phyloP scores from a whole-genome alignment of 176 grass and related monocot genomes.

The Oryza coarctata region DNA sequence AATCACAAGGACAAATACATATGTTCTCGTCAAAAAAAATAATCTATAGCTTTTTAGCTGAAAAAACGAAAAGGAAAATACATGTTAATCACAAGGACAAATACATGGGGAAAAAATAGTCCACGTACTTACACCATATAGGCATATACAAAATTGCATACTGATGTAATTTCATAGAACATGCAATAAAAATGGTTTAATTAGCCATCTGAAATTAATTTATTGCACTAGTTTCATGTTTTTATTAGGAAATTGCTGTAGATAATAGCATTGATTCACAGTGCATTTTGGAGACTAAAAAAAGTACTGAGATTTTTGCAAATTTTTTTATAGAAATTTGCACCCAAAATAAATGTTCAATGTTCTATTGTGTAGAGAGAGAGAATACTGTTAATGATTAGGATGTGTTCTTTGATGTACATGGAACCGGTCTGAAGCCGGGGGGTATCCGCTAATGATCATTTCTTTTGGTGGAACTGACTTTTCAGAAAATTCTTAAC shows the following conservation, averaged over 20 bases:
- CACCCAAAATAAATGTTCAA: background rate
- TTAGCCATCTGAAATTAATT: background rate
- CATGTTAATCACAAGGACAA: constrained; percentile 17
- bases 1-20: too few species aligned
- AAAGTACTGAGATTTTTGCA: background rate
- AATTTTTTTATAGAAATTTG: background rate
- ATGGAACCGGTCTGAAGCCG: constrained; percentile 28
- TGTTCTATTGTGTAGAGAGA: background rate
- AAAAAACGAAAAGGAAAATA: background rate
- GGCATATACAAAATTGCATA: background rate
- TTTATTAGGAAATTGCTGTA: too few species aligned
- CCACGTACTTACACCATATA: background rate
- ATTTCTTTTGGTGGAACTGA: background rate
- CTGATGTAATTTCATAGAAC: background rate
- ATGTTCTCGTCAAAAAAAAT: too few species aligned
- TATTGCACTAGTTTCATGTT: background rate
- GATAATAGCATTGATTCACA: too few species aligned
- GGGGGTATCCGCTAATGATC: constrained; percentile 15
- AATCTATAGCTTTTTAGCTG: too few species aligned
- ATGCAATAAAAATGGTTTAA: background rate
- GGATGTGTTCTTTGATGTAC: background rate
- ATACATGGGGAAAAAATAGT: background rate
- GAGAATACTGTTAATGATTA: constrained; percentile 17
- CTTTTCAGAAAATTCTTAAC: constrained; percentile 20
- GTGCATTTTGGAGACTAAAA: too few species aligned